Percentiles rank a stretch among this genome's conserved stretches.
phyloP scores from a whole-genome alignment of 140 eudicot genomes.

The Stevia rebaudiana region DNA sequence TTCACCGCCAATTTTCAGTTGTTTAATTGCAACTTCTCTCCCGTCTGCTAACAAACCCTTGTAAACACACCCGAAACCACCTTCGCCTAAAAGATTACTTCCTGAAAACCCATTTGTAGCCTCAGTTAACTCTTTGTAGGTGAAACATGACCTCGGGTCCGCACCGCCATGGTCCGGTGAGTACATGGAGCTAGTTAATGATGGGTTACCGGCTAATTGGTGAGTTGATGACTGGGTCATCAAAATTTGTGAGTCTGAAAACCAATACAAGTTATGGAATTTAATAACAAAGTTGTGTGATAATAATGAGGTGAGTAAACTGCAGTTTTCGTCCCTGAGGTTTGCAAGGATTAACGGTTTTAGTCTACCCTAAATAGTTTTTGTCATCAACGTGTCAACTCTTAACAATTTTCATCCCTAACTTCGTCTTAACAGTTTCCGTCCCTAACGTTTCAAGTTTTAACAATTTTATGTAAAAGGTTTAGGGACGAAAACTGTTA shows the following conservation, averaged over 20 bases:
- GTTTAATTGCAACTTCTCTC: conserved; percentile 86
- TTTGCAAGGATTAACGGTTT: no score
- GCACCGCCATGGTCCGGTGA: conserved; percentile 69
- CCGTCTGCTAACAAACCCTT: conserved; percentile 76
- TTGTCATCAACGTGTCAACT: no score
- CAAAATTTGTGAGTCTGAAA: conserved; percentile 61
- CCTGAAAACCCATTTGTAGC: conserved; percentile 81
- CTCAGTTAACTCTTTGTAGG: conserved; percentile 68
- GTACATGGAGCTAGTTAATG: conserved; percentile 48
- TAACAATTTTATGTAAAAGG: no score
- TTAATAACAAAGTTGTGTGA: conserved; percentile 18
- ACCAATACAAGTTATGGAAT: conserved; percentile 6
- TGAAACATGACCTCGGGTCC: conserved; percentile 74
- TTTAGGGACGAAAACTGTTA: no score
- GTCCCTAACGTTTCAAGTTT: no score
- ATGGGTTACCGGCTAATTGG: conserved; percentile 47
- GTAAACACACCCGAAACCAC: conserved; percentile 97
- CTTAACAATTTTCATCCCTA: no score
- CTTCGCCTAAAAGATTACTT: conserved; percentile 75
- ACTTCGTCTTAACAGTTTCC: no score
- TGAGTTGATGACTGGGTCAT: conserved; percentile 51
- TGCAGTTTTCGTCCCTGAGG: no score
- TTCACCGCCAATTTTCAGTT: conserved; percentile 81
- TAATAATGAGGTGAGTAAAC: no score
- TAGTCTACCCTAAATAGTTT: no score